Percentiles rank a stretch among this genome's conserved stretches.
These are phyloP conservation scores for Laburnicola sp. DNA, from an alignment of 2,329 filamentous ascomycete species.

Conservation along the genomic window DNA sequence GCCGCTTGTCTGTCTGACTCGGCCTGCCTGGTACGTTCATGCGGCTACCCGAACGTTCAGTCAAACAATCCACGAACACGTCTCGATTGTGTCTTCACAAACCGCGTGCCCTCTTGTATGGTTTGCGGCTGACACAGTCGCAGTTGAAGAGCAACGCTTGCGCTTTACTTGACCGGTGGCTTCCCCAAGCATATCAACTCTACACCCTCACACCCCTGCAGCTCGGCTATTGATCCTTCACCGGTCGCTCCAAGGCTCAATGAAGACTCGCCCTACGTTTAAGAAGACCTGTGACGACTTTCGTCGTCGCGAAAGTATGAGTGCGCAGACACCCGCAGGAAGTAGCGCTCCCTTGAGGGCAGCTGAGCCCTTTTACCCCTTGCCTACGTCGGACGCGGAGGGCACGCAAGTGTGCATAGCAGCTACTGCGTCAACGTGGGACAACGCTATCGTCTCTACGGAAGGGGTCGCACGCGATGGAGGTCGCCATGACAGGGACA, in stretches of 20 bases:
- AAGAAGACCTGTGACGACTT: conserved; percentile 26
- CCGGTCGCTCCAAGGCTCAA: conserved; percentile 21
- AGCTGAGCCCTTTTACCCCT: conserved; percentile 20
- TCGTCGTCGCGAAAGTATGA: conserved; percentile 33
- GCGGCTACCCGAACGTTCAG: conserved; percentile 32
- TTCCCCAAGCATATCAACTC: conserved; percentile 31
- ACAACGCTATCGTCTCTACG: conserved; percentile 22
- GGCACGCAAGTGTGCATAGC: conserved; percentile 21
- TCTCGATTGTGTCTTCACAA: conserved; percentile 46
- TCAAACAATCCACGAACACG: conserved; percentile 45
- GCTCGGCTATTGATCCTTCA: conserved; percentile 17
- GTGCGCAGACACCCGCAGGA: conserved; percentile 33
- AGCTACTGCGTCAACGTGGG: conserved; percentile 27
- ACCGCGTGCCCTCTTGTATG: conserved; percentile 38
- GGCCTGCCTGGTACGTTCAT: conserved; percentile 37
- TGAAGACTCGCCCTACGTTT: conserved; percentile 29
- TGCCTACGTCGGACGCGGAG: conserved; percentile 22
- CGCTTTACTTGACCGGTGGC: conserved; percentile 34
- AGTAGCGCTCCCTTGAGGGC: conserved; percentile 31
- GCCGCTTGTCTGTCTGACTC: conserved; percentile 39
- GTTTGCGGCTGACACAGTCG: conserved; percentile 44
- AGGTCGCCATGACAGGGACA: conserved; percentile 16
- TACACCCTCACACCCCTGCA: conserved; percentile 19
- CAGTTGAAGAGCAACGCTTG: conserved; percentile 38
- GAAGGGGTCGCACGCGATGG: conserved; percentile 25